Conservation (phyloP, 2,329 filamentous ascomycete species). For the Blastomyces parvus region DNA sequence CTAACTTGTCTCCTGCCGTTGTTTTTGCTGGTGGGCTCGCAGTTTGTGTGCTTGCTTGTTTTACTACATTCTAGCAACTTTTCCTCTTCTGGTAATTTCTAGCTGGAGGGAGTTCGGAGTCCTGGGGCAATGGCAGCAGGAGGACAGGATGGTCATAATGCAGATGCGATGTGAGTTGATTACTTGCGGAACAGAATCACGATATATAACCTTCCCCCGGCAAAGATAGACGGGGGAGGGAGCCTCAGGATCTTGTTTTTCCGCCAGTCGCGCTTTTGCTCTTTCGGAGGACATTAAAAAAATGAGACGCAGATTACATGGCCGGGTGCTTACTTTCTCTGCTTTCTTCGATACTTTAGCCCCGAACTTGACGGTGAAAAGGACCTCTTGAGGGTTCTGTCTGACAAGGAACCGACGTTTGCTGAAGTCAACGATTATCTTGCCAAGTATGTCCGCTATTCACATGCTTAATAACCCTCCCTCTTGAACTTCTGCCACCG, state of each 20-base stretch:
- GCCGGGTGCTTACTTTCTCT: not conserved
- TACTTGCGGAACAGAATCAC: not conserved
- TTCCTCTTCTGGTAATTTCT: not conserved
- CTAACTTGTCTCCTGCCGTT: not conserved
- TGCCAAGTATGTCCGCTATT: conserved; percentile 26
- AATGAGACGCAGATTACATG: not conserved
- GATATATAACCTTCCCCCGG: not conserved
- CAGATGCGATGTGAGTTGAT: conserved; percentile 4
- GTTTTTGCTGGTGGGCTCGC: not conserved
- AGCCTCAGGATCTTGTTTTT: not conserved
- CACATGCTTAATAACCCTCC: conserved; percentile 12
- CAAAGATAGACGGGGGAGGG: not conserved
- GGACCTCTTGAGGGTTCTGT: conserved; percentile 40
- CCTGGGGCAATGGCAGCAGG: not conserved
- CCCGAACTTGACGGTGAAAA: conserved; percentile 39
- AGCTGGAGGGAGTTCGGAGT: not conserved
- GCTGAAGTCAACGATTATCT: conserved; percentile 41
- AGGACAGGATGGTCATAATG: conserved; percentile 1
- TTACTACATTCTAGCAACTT: not conserved
- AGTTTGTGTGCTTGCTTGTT: not conserved
- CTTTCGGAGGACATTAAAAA: not conserved
- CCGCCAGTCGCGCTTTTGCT: not conserved
- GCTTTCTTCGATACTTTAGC: conserved; percentile 18
- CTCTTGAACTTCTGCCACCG: not conserved
- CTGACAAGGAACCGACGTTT: conserved; percentile 41